A percentile compares a stretch with the other conserved stretches of the same genome.
Evolutionary conservation across 495 filamentous ascomycete genomes (phyloP).

Genomic region (Neurospora sp.): DNA sequence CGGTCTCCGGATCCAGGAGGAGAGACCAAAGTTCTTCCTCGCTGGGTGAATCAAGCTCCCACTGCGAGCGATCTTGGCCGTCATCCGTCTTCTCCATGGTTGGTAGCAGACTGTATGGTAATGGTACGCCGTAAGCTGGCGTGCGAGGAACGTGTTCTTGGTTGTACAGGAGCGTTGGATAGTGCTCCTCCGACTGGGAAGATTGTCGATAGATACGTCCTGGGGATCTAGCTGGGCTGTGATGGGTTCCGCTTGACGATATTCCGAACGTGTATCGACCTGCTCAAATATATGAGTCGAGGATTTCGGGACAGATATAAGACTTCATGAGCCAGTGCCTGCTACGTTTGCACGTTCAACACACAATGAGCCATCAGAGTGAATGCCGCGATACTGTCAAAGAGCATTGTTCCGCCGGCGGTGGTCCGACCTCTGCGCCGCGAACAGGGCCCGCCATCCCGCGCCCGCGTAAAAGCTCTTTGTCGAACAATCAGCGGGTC

Average conservation of each 20-base stretch:
- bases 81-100: neutral
- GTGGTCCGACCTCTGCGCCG: neutral
- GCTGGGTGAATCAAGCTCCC: neutral
- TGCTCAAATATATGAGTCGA: neutral
- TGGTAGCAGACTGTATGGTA: neutral
- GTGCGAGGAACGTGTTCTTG: neutral
- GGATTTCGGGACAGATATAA: neutral
- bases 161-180: too few species aligned
- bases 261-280: neutral
- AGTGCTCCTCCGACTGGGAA: too few species aligned
- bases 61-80: neutral
- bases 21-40: neutral
- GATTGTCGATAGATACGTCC: too few species aligned
- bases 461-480: neutral
- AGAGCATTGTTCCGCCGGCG: neutral
- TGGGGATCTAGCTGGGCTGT: neutral
- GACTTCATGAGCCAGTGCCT: neutral
- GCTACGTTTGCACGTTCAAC: neutral
- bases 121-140: neutral
- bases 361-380: neutral
- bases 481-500: neutral
- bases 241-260: neutral
- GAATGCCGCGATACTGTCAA: neutral
- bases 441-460: neutral
- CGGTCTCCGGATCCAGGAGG: neutral